Base-by-base conservation (phyloP, 148 eudicot genomes). In the Vaccinium macrocarpon region DNA sequence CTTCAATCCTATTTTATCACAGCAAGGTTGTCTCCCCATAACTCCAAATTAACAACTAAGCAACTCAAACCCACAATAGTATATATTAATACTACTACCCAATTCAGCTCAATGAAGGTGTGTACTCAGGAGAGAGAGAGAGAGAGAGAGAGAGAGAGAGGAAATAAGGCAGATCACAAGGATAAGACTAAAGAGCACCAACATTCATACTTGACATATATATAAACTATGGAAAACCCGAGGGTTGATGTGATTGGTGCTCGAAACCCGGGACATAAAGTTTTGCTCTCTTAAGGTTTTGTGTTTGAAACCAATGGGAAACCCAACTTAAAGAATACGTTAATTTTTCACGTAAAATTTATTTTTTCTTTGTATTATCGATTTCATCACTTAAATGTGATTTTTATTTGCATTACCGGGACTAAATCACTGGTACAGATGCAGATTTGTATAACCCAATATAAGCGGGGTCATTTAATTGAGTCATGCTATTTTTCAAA, bases 1-100 rank as follows among this genome's bases (percentile, higher is more conserved):
- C 89, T 91, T 91, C 82, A 91, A 75, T 21, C 91, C 92, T 7
- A 89, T 87, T 86, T 90, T 90, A 80, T 89, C 92, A 87, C 92
- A 90, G 51, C 92, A 90, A 38, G 92, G 92, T 83, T 89, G 89
- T 35, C 92, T 91, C 82, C 92, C 92, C 92, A 91, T 91, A 18
- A 57, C 46, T 76, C 5, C 52, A 23, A 12, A n/a, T n/a, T n/a
- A n/a, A 12, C 12, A 27, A 23, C 72, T 66, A 23, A 66, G 13
- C 2, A 66, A 9, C 32, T 21, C 46, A 48, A 50, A 15, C 10
- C 52, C 68, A 42, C 9, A 11, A 64, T 15, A 32, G 35, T 32
- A 4, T 42, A 21, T 19, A 21, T 16, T 11, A 14, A 48, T 49
- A 14, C 46, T n/a, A 42, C 46, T 6, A 13, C 81, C 46, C 48